These are phyloP conservation scores for Penicillium concentricum DNA, from an alignment of 2,329 filamentous ascomycete genomes.

Conservation along the genomic window DNA sequence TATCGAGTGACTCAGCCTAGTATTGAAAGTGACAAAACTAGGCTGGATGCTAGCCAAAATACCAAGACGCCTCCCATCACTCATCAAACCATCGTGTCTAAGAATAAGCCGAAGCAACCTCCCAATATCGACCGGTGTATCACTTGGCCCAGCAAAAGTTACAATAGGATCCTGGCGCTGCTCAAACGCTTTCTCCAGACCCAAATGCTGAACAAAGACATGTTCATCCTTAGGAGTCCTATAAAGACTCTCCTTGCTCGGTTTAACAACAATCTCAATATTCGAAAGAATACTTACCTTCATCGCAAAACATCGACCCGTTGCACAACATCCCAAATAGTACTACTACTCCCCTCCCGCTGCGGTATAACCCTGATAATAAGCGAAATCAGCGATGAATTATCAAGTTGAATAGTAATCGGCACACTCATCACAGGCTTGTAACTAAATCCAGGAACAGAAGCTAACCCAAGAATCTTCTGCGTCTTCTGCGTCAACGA, in stretches of 20 bases:
- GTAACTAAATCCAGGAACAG: constrained; percentile 33
- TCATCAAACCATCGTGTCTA: constrained; percentile 8
- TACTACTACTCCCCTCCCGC: constrained; percentile 2
- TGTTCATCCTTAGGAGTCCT: neutral
- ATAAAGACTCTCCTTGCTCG: constrained; percentile 1
- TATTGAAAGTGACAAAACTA: constrained; percentile 21
- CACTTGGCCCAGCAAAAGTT: constrained; percentile 5
- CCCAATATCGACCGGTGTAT: constrained; percentile 15
- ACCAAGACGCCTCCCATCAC: neutral
- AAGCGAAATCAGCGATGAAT: constrained; percentile 16
- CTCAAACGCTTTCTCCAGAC: constrained; percentile 7
- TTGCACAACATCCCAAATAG: constrained; percentile 13
- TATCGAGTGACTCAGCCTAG: constrained; percentile 12
- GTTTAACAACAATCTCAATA: constrained; percentile 10
- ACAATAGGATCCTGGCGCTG: neutral
- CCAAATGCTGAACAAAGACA: constrained; percentile 3
- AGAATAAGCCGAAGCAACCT: constrained; percentile 17
- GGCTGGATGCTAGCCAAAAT: constrained; percentile 7
- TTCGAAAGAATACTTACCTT: constrained; percentile 9
- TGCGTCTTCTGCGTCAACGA: constrained; percentile 36
- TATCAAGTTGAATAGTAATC: constrained; percentile 22
- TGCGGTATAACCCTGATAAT: constrained; percentile 9
- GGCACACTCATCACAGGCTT: constrained; percentile 28
- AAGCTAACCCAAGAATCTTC: constrained; percentile 34
- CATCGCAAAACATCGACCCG: constrained; percentile 14